Evolutionary conservation across 345 rosid genomes (phyloP).

Genomic region (Carallia pectinifolia): DNA sequence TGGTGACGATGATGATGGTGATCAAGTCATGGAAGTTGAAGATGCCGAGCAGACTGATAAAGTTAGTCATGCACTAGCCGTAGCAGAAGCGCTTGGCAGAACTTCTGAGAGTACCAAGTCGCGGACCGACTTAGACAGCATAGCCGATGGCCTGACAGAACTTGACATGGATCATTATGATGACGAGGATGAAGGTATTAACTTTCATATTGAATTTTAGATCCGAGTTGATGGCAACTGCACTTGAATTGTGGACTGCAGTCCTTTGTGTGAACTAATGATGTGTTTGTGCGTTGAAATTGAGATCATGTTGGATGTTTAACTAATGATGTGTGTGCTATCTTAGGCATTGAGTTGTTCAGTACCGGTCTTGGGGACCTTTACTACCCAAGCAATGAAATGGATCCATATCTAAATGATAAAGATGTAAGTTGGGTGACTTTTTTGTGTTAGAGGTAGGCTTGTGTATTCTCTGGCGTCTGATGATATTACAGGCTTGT

Average conservation of each 20-base stretch:
- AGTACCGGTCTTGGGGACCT: constrained; percentile 69
- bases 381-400: constrained; percentile 80
- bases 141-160: constrained; percentile 65
- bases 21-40: constrained; percentile 50
- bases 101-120: constrained; percentile 37
- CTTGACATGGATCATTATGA: constrained; percentile 90
- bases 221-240: too few relatives aligned
- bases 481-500: constrained; percentile 11
- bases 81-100: constrained; percentile 65
- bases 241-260: too few relatives aligned
- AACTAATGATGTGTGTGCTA: constrained; percentile 3
- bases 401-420: constrained; percentile 83
- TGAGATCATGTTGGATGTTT: too few relatives aligned
- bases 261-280: too few relatives aligned
- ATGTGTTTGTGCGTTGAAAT: too few relatives aligned
- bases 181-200: constrained; percentile 79
- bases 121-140: constrained; percentile 40
- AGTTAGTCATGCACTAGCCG: constrained; percentile 59
- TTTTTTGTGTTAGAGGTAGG: neutral
- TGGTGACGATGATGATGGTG: constrained; percentile 26
- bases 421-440: constrained; percentile 47
- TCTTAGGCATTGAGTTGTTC: constrained; percentile 63
- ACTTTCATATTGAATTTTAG: too few relatives aligned
- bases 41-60: constrained; percentile 42
- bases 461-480: constrained; percentile 7